A percentile compares a stretch with the other conserved stretches of the same genome.
phyloP scores from a whole-genome alignment of 176 grass and related monocot species.

The Poa annua region DNA sequence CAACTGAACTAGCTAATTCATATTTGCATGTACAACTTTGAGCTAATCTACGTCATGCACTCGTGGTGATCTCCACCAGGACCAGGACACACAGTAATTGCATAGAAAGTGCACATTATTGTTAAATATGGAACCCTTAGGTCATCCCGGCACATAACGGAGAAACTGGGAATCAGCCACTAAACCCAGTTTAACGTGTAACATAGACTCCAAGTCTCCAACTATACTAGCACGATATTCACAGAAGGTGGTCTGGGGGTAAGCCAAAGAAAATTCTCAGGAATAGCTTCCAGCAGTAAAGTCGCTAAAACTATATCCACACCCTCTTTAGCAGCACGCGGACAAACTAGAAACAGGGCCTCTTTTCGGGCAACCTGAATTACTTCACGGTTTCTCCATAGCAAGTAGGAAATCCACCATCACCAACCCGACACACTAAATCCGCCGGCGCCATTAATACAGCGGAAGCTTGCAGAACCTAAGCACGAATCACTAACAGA shows the following conservation, averaged over 20 bases:
- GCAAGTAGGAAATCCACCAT: neutral
- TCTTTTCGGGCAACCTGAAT: neutral
- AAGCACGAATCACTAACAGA: neutral
- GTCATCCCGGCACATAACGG: neutral
- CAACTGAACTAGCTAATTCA: neutral
- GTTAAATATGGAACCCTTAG: neutral
- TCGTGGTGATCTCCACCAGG: slow-evolving; percentile 7
- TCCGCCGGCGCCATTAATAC: neutral
- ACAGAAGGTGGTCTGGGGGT: neutral
- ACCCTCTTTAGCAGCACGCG: neutral
- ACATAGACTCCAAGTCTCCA: slow-evolving; percentile 6
- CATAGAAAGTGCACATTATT: neutral
- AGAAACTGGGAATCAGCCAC: neutral
- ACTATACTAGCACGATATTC: neutral
- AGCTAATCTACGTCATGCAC: neutral
- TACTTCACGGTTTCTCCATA: neutral
- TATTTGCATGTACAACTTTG: neutral
- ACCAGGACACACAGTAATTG: neutral
- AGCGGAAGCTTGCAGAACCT: neutral
- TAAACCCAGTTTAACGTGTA: neutral
- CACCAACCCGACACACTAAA: neutral
- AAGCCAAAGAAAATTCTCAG: neutral
- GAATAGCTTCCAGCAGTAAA: neutral
- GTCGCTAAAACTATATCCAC: neutral
- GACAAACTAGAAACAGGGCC: neutral